Percentiles rank a stretch among this genome's conserved stretches.
Evolutionary conservation across 1,139 yeast genomes (phyloP).

Genomic region (Scheffersomyces segobiensis): DNA sequence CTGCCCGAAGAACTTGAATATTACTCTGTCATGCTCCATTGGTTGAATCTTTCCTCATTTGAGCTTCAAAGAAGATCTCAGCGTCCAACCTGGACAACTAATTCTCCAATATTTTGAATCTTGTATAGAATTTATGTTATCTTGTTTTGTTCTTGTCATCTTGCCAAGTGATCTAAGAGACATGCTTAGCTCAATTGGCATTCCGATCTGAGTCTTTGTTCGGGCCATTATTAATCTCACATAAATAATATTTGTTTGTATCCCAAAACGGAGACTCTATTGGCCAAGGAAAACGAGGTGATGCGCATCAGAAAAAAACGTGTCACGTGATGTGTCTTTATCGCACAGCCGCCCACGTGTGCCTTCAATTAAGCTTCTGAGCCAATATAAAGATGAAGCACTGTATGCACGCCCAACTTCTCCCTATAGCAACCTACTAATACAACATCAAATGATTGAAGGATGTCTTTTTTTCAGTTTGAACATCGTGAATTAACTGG

Average conservation of each 20-base stretch:
- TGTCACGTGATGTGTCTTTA: not conserved
- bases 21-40: too few species aligned
- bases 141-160: too few species aligned
- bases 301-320: not conserved
- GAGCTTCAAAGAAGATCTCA: too few species aligned
- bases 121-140: too few species aligned
- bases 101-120: too few species aligned
- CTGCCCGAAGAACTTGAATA: too few species aligned
- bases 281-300: not conserved
- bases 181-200: too few species aligned
- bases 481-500: not conserved
- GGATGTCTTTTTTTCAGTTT: not conserved
- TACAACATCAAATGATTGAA: not conserved
- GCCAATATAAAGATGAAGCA: not conserved
- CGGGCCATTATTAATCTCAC: too few species aligned
- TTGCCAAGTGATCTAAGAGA: too few species aligned
- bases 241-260: not conserved
- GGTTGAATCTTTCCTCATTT: too few species aligned
- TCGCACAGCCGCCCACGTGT: not conserved
- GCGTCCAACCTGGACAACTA: too few species aligned
- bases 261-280: not conserved
- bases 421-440: not conserved
- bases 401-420: not conserved
- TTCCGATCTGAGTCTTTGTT: too few species aligned
- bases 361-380: not conserved